Conservation (phyloP, 495 filamentous ascomycete species). For the Aspergillus affinis region DNA sequence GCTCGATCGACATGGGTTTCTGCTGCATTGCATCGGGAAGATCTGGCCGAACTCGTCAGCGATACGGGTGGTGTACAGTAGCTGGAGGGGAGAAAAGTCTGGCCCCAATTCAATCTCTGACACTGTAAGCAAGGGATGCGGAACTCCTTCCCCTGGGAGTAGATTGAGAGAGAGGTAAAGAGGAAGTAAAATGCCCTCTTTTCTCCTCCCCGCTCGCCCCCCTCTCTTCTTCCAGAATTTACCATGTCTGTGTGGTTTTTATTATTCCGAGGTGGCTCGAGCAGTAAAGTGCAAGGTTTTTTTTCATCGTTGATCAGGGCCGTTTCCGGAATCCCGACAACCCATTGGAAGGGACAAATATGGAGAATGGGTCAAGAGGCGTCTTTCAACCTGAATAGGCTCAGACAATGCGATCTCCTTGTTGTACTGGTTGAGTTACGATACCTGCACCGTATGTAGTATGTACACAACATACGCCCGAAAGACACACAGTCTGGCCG, state of each 20-base stretch:
- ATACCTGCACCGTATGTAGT: neutral
- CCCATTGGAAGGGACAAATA: neutral
- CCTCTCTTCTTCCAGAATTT: too few species aligned
- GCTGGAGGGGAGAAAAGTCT: neutral
- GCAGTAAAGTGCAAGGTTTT: neutral
- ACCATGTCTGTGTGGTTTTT: neutral
- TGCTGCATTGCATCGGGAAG: slow-evolving; percentile 15
- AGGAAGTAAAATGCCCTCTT: neutral
- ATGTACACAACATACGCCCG: neutral
- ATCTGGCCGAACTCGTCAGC: slow-evolving; percentile 12
- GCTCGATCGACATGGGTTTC: slow-evolving; percentile 20
- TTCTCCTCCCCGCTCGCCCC: too few species aligned
- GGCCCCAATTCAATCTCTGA: slow-evolving; percentile 11
- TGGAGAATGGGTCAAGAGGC: neutral
- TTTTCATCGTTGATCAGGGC: neutral
- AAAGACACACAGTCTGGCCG: neutral
- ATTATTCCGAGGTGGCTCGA: neutral
- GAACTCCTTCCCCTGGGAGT: neutral
- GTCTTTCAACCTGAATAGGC: neutral
- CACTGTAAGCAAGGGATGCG: slow-evolving; percentile 25
- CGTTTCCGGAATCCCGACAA: neutral
- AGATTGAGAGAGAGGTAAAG: neutral
- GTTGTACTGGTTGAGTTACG: neutral
- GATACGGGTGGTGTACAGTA: neutral
- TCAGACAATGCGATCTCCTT: neutral